Evolutionary conservation across 768 basidiomycete genomes (phyloP), one percentile per base, ranked within the genome.

Genomic region (Trametes meyenii): DNA sequence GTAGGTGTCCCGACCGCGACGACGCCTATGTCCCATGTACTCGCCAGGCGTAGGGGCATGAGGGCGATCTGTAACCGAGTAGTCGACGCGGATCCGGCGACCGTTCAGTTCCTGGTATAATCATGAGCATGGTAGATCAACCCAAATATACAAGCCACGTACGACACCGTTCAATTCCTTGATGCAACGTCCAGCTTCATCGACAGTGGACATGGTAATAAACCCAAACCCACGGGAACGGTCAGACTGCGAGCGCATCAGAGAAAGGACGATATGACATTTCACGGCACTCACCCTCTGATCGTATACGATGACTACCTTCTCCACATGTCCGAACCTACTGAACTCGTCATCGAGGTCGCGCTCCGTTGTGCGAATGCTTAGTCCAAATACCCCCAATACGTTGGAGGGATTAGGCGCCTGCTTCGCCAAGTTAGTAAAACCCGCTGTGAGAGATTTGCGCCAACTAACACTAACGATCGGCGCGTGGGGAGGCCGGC

Each of bases 211-310:
- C 95, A 99, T 98, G 66, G 88, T 89, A 75, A 99, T 96, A 73
- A 99, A 99, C 44, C 96, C 96, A 66, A 99, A 99, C 12, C 96
- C 97, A 63, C 96, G 91, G 55, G 96, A 98, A 58, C 96, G 89
- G 72, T 96, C 95, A 55, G 93, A 92, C 94, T 90, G 75, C 46
- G 51, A 58, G 49, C 61, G 17, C 44, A n/a, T 17, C 40, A 65
- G 21, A 62, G 65, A 19, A 42, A 10, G 36, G 29, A 40, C 23
- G 17, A 10, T 17, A 38, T 24, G 26, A 14, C 42, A 43, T 43
- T 16, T 2, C 45, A 26, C 50, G 13, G 5, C 36, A 83, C 94
- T 73, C 71, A 97, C 96, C 74, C 94, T 80, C 74, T 96, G 95
- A 75, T 98, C 96, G 70, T 97, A 97, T 13, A 98, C 96, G 66